phyloP scores from a whole-genome alignment of 1,284 basidiomycete genomes.

The Boletellus sp. region DNA sequence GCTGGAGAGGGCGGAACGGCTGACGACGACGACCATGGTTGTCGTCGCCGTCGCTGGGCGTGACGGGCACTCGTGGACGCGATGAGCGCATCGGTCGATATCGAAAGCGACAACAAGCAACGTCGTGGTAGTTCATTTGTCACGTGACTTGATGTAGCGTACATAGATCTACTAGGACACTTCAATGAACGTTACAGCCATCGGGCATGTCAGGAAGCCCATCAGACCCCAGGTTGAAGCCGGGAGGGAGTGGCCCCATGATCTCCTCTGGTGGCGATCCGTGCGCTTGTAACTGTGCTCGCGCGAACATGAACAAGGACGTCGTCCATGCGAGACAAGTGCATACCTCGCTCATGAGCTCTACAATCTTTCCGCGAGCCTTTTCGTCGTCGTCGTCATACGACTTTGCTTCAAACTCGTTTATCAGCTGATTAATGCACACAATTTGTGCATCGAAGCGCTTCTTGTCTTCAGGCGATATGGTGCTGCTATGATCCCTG shows the following conservation, averaged over 20 bases:
- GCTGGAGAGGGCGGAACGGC: slow-evolving; percentile 24
- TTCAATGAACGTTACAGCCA: slow-evolving; percentile 42
- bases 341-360: slow-evolving; percentile 75
- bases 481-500: slow-evolving; percentile 43
- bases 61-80: slow-evolving; percentile 2
- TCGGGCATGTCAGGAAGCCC: slow-evolving; percentile 55
- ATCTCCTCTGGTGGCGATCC: slow-evolving; percentile 89
- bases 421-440: slow-evolving; percentile 68
- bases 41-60: slow-evolving; percentile 3
- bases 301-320: slow-evolving; percentile 1
- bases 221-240: slow-evolving; percentile 57
- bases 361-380: slow-evolving; percentile 53
- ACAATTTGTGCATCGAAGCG: slow-evolving; percentile 70
- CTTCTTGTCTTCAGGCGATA: slow-evolving; percentile 60
- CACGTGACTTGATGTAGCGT: slow-evolving; percentile 13
- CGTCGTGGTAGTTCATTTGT: slow-evolving; percentile 4
- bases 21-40: slow-evolving; percentile 7
- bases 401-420: slow-evolving; percentile 65
- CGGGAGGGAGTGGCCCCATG: slow-evolving; percentile 88
- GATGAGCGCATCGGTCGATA: slow-evolving; percentile 14
- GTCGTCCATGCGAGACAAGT: neutral
- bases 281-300: slow-evolving; percentile 71
- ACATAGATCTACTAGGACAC: neutral
- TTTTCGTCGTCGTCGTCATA: slow-evolving; percentile 64
- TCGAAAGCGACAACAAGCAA: slow-evolving; percentile 8